Conservation (phyloP, 2,329 filamentous ascomycete genomes). For the Aspergillus pseudotamarii region DNA sequence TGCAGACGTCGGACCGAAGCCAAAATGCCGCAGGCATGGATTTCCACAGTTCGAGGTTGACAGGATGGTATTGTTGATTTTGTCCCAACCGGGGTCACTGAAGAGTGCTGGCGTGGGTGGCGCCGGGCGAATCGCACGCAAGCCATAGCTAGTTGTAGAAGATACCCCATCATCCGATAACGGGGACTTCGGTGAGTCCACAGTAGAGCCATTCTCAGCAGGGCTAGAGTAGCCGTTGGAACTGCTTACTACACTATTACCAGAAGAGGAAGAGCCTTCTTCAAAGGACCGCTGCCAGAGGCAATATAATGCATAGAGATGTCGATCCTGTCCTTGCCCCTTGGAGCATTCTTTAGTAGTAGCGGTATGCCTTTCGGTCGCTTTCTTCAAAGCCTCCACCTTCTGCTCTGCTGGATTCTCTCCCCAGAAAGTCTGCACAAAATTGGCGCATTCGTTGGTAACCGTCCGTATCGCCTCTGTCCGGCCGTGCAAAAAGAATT, state of each 20-base stretch:
- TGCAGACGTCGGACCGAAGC: conserved; percentile 90
- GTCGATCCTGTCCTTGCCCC: conserved; percentile 86
- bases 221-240: conserved; percentile 69
- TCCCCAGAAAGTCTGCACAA: conserved; percentile 92
- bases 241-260: conserved; percentile 53
- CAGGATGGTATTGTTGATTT: conserved; percentile 89
- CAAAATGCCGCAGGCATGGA: conserved; percentile 90
- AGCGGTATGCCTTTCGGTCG: conserved; percentile 78
- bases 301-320: conserved; percentile 90
- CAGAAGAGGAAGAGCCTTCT: conserved; percentile 61
- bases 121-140: conserved; percentile 48
- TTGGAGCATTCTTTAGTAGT: conserved; percentile 85
- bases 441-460: conserved; percentile 79
- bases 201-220: conserved; percentile 32
- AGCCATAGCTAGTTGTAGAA: conserved; percentile 59
- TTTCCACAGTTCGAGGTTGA: conserved; percentile 99
- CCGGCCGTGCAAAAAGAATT: conserved; percentile 86
- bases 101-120: conserved; percentile 73
- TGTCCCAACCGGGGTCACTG: conserved; percentile 88
- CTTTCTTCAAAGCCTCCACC: conserved; percentile 79
- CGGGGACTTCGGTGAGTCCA: conserved; percentile 37
- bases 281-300: conserved; percentile 92
- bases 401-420: conserved; percentile 83
- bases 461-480: conserved; percentile 92
- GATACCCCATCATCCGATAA: conserved; percentile 46